A percentile compares a stretch with the other conserved stretches of the same genome.
Evolutionary conservation across 495 filamentous ascomycete genomes (phyloP).

Genomic region (Clohesyomyces aquaticus): DNA sequence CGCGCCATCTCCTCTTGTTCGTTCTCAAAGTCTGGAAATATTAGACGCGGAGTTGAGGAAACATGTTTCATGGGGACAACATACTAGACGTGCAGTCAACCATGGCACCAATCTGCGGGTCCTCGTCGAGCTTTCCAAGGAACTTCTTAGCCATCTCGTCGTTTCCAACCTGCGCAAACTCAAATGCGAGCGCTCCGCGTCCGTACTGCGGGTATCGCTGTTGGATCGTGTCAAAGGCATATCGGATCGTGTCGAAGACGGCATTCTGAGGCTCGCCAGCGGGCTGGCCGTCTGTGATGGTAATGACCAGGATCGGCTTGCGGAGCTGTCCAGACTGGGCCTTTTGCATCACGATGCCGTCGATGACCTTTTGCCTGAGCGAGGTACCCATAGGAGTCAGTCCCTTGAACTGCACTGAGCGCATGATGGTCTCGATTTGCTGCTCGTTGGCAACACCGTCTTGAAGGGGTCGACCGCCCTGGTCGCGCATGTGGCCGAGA

Average conservation of each 20-base stretch:
- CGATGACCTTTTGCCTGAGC: conserved; percentile 64
- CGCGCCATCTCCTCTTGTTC: conserved; percentile 67
- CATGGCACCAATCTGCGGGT: conserved; percentile 63
- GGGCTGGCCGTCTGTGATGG: conserved; percentile 71
- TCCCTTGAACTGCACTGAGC: conserved; percentile 64
- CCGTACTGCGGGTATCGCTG: conserved; percentile 54
- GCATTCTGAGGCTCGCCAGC: conserved; percentile 57
- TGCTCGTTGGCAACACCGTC: conserved; percentile 61
- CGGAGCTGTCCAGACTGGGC: conserved; percentile 56
- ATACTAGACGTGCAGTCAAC: conserved; percentile 76
- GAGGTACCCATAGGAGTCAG: conserved; percentile 69
- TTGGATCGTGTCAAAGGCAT: conserved; percentile 52
- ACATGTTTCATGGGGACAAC: no score
- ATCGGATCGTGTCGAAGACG: conserved; percentile 57
- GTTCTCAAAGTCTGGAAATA: conserved; percentile 62
- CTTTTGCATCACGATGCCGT: conserved; percentile 59
- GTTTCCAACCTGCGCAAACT: conserved; percentile 76
- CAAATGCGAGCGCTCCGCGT: conserved; percentile 63
- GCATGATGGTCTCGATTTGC: conserved; percentile 62
- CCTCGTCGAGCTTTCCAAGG: conserved; percentile 63
- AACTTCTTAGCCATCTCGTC: conserved; percentile 68
- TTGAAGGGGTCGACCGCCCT: conserved; percentile 28
- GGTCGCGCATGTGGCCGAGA: conserved; percentile 9
- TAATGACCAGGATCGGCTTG: conserved; percentile 71
- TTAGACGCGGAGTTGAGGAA: neutral